Base-by-base conservation (phyloP, 176 grass and related monocot species). In the Typha latifolia region DNA sequence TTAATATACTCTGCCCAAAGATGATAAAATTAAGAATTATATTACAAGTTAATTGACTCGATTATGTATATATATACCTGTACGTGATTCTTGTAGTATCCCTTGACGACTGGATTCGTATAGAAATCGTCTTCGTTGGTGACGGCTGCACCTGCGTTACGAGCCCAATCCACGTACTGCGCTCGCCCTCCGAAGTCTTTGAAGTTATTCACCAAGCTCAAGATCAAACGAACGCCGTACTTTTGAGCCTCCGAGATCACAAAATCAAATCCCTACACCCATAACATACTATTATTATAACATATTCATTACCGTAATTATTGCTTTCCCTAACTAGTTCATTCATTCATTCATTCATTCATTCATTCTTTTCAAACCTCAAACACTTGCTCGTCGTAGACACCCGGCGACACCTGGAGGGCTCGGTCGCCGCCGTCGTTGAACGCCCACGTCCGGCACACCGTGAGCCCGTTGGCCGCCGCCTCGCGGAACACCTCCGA, bases 361-460 rank as follows among this genome's bases (percentile, higher is more conserved):
- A 26, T 29, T 3, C 2, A 2, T 29, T 3, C 1, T 3, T 29
- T 29, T 29, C 3, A 3, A 29, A 29, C 72, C 56, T 78, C 23
- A 4, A 78, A 73, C 24, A 79, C 72, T 49, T 49, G 34, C 53
- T 86, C 83, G 8, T 81, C 69, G 22, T 86, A 86, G 5, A 86
- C 49, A 4, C 83, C 83, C 1, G 73, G 82, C 1, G 69, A 81
- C 48, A 50, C 12, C 64, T 86, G 78, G 71, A 86, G 73, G 16
- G 83, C 78, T 2, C 62, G 12, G 11, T 81, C 63, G 16, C 69
- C 74, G 0, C 83, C 78, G 71, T 81, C 83, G 71, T 16, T 57
- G 22, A 86, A 86, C 66, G 78, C 83, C 83, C 83, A 86, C 4
- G 83, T 81, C 13, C 83, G 83, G 75, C 83, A 80, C 20, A 81